Evolutionary conservation across 192 early-diverging fungal species (phyloP).

Genomic region (Phycomyces nitens): DNA sequence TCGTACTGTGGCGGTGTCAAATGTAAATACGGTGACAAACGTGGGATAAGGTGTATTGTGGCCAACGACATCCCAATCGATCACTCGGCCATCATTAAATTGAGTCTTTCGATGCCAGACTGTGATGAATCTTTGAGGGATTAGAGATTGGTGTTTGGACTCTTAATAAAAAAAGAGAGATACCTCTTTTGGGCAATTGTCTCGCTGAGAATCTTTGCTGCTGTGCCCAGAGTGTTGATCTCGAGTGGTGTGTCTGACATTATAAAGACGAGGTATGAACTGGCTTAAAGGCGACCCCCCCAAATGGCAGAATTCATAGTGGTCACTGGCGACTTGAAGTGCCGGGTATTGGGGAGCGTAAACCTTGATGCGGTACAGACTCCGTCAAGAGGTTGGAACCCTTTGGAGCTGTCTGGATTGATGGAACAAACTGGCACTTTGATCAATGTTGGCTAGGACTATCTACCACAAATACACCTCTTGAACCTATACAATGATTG

Average conservation of each 20-base stretch:
- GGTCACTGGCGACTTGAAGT: too few relatives aligned
- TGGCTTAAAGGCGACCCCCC: not conserved
- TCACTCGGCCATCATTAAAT: slow-evolving; percentile 46
- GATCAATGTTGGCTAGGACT: too few relatives aligned
- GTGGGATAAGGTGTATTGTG: slow-evolving; percentile 41
- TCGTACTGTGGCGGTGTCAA: slow-evolving; percentile 42
- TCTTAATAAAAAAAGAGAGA: too few relatives aligned
- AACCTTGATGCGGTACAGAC: too few relatives aligned
- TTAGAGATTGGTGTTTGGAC: not conserved
- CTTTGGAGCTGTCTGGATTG: too few relatives aligned
- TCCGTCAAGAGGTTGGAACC: too few relatives aligned
- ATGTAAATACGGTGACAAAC: slow-evolving; percentile 51
- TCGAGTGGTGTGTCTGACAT: slow-evolving; percentile 7
- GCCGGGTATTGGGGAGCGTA: too few relatives aligned
- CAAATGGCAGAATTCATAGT: too few relatives aligned
- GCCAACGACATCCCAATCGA: slow-evolving; percentile 55
- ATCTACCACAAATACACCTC: too few relatives aligned
- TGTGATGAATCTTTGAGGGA: slow-evolving; percentile 31
- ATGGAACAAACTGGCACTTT: too few relatives aligned
- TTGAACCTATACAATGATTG: too few relatives aligned
- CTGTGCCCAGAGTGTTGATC: slow-evolving; percentile 40
- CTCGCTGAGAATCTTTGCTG: slow-evolving; percentile 37
- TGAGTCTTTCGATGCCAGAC: slow-evolving; percentile 36
- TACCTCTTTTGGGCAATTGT: slow-evolving; percentile 44
- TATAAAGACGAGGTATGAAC: not conserved